phyloP scores from a whole-genome alignment of 2,329 filamentous ascomycete species.

The Pezicula rhizophila region DNA sequence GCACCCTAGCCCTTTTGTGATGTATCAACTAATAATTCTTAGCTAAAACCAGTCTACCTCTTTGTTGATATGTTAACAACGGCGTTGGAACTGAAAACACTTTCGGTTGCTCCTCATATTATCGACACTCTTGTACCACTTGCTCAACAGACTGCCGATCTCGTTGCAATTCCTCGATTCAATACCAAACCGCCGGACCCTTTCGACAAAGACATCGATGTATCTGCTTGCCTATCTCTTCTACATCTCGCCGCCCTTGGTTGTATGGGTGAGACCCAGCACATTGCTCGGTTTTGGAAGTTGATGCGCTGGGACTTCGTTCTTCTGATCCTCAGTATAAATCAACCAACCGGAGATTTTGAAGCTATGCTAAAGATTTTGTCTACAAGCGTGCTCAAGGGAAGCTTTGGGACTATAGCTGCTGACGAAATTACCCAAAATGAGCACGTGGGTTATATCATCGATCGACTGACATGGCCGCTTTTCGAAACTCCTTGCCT shows the following conservation, averaged over 20 bases:
- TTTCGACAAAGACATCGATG: slow-evolving; percentile 52
- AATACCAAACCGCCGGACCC: slow-evolving; percentile 37
- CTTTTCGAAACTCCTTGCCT: slow-evolving; percentile 37
- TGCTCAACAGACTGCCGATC: slow-evolving; percentile 50
- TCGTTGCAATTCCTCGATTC: slow-evolving; percentile 40
- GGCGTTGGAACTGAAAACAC: slow-evolving; percentile 55
- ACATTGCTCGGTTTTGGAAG: slow-evolving; percentile 54
- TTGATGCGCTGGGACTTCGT: slow-evolving; percentile 61
- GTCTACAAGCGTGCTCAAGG: slow-evolving; percentile 55
- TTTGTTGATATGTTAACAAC: slow-evolving; percentile 60
- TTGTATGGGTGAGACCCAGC: slow-evolving; percentile 37
- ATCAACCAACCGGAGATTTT: slow-evolving; percentile 59
- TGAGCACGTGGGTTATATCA: slow-evolving; percentile 27
- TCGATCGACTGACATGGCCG: slow-evolving; percentile 33
- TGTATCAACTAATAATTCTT: slow-evolving; percentile 17
- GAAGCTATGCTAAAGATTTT: slow-evolving; percentile 59
- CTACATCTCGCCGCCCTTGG: slow-evolving; percentile 58
- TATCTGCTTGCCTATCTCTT: slow-evolving; percentile 56
- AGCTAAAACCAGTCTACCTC: slow-evolving; percentile 58
- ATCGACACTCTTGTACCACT: slow-evolving; percentile 50
- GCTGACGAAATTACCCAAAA: slow-evolving; percentile 36
- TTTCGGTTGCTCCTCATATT: slow-evolving; percentile 52
- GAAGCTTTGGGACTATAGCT: slow-evolving; percentile 61
- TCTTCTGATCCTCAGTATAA: slow-evolving; percentile 59
- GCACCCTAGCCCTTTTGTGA: not conserved